A percentile compares a stretch with the other conserved stretches of the same genome.
These are phyloP conservation scores for Pholiota adiposa DNA, from an alignment of 1,284 basidiomycete genomes.

Conservation along the genomic window DNA sequence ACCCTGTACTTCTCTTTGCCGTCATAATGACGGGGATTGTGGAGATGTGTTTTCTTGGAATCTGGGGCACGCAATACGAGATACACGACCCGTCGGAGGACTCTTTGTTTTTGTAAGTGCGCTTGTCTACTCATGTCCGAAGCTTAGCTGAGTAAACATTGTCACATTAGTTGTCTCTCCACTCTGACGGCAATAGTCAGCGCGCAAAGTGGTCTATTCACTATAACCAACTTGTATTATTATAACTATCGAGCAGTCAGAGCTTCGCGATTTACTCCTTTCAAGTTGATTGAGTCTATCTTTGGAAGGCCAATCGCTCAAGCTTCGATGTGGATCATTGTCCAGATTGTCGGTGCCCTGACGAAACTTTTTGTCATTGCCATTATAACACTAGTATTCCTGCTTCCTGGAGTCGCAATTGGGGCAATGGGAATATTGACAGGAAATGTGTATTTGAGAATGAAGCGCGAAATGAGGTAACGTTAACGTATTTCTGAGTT, in stretches of 20 bases:
- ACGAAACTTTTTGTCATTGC: conserved; percentile 23
- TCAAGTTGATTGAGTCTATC: conserved; percentile 21
- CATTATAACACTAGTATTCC: conserved; percentile 37
- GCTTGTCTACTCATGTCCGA: too few species aligned
- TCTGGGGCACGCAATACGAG: conserved; percentile 62
- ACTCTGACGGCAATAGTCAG: background rate
- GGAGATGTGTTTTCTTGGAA: conserved; percentile 54
- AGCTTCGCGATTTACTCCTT: conserved; percentile 20
- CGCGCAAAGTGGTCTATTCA: background rate
- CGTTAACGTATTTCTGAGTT: too few species aligned
- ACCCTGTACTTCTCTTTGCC: conserved; percentile 41
- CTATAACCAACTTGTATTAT: conserved; percentile 9
- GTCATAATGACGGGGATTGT: conserved; percentile 30
- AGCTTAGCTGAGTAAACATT: conserved; percentile 10
- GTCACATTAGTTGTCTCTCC: conserved; percentile 6
- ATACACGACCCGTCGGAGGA: conserved; percentile 24
- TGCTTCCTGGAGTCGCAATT: conserved; percentile 35
- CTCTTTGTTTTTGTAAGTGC: background rate
- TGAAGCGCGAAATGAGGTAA: conserved; percentile 63
- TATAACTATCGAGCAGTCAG: conserved; percentile 16
- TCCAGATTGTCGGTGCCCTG: background rate
- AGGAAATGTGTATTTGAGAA: conserved; percentile 37
- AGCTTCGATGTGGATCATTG: background rate
- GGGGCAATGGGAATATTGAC: conserved; percentile 34
- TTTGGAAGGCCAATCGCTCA: conserved; percentile 41